Evolutionary conservation across 208 protist genomes (phyloP).

Genomic region (Tritrichomonas musculus): DNA sequence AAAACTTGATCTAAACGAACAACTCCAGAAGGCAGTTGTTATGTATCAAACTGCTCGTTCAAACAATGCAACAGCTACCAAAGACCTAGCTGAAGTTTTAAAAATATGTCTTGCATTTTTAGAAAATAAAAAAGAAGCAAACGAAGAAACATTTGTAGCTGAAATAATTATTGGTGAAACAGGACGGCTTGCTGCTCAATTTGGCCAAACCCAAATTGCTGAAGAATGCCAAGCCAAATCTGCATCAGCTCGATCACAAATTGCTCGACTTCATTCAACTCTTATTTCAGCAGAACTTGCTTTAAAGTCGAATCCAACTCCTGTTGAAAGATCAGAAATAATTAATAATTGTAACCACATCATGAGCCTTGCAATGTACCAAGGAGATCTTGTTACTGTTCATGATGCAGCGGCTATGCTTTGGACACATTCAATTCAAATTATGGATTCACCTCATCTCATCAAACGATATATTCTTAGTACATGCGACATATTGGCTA

Average conservation of each 20-base stretch:
- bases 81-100: background rate
- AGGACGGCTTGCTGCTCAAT: background rate
- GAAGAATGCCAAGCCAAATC: background rate
- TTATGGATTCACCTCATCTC: background rate
- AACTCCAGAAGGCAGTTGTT: slow-evolving; percentile 8
- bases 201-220: background rate
- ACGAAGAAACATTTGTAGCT: background rate
- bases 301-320: background rate
- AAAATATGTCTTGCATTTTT: background rate
- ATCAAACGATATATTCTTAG: background rate
- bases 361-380: background rate
- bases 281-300: background rate
- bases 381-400: background rate
- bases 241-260: background rate
- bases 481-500: background rate
- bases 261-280: background rate
- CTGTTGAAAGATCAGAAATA: background rate
- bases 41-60: background rate
- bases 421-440: background rate
- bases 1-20: slow-evolving; percentile 26
- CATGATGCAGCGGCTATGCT: background rate
- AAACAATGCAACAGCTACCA: background rate
- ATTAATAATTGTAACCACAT: background rate
- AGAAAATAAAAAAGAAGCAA: background rate
- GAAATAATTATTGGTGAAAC: slow-evolving; percentile 32